Evolutionary conservation across 2,329 filamentous ascomycete genomes (phyloP).

Genomic region (Cladosporium halotolerans): DNA sequence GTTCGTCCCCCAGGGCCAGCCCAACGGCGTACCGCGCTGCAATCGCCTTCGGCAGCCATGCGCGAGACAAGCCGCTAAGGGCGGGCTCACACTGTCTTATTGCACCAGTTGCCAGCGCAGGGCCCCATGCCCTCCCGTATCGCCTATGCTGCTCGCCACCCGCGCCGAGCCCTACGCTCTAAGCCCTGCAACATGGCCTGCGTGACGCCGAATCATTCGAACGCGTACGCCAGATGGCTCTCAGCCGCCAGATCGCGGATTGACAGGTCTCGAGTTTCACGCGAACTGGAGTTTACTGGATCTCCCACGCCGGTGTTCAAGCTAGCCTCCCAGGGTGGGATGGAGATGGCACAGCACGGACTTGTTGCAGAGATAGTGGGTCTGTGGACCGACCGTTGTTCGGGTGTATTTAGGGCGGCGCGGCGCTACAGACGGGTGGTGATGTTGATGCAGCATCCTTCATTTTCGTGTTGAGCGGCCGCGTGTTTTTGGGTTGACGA

Average conservation of each 20-base stretch:
- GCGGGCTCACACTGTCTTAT: constrained; percentile 6
- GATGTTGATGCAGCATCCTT: constrained; percentile 13
- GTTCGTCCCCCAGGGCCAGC: background rate
- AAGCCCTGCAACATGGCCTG: background rate
- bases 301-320: constrained; percentile 3
- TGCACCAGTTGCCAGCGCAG: constrained; percentile 6
- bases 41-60: constrained; percentile 3
- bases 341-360: constrained; percentile 6
- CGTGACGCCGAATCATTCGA: background rate
- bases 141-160: constrained; percentile 2
- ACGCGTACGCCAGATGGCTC: background rate
- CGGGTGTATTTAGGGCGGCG: constrained; percentile 11
- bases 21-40: background rate
- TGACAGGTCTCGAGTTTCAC: constrained; percentile 4
- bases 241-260: background rate
- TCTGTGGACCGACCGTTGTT: constrained; percentile 9
- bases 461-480: constrained; percentile 13
- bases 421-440: constrained; percentile 10
- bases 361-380: constrained; percentile 7
- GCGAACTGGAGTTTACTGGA: background rate
- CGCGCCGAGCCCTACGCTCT: constrained; percentile 1
- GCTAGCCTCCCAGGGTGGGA: background rate
- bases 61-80: constrained; percentile 10
- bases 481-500: constrained; percentile 12
- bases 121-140: constrained; percentile 8